Conservation (phyloP, 2,329 filamentous ascomycete species). For the Colletotrichum sp. region DNA sequence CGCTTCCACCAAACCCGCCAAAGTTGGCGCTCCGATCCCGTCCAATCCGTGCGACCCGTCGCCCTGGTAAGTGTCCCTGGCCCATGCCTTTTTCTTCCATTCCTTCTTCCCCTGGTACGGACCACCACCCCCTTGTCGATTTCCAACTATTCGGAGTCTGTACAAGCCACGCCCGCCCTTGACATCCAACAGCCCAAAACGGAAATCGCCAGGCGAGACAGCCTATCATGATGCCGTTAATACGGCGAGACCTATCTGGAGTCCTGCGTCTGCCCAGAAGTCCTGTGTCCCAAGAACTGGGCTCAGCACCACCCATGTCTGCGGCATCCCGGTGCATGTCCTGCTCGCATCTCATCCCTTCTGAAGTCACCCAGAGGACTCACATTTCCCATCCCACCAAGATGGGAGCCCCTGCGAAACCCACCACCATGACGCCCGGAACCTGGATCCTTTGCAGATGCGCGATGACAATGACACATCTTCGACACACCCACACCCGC, state of each 20-base stretch:
- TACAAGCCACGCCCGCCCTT: conserved; percentile 14
- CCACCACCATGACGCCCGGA: background rate
- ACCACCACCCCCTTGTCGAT: background rate
- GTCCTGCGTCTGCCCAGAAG: background rate
- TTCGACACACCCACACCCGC: background rate
- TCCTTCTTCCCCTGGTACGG: background rate
- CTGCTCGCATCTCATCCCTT: background rate
- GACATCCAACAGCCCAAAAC: background rate
- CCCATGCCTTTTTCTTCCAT: background rate
- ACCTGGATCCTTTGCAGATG: background rate
- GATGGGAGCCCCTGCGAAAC: background rate
- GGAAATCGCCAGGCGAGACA: conserved; percentile 5
- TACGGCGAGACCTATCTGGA: background rate
- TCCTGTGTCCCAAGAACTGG: background rate
- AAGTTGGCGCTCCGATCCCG: background rate
- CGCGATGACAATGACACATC: conserved; percentile 10
- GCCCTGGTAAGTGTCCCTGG: conserved; percentile 1
- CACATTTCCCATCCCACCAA: background rate
- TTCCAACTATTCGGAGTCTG: background rate
- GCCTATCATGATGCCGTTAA: background rate
- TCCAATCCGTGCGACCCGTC: conserved; percentile 13
- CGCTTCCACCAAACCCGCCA: background rate
- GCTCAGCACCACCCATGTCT: background rate
- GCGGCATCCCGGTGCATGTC: background rate
- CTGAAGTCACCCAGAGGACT: background rate